Evolutionary conservation across 2,329 filamentous ascomycete genomes (phyloP).

Genomic region (Helminthosporium solani): DNA sequence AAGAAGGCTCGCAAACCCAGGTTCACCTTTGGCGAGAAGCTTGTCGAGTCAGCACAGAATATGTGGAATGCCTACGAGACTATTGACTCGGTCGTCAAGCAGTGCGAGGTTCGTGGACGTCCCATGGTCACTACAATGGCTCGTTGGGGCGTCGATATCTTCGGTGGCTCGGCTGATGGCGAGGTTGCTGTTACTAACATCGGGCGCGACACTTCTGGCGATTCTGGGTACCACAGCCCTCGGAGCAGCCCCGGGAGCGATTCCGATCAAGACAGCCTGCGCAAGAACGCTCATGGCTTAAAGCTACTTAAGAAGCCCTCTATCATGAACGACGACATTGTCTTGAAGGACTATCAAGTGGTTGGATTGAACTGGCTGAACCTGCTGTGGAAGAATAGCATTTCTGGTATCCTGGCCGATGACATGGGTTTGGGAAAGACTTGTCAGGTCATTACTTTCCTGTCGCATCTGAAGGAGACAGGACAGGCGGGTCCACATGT

Average conservation of each 20-base stretch:
- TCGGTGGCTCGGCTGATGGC: slow-evolving; percentile 59
- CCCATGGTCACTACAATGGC: slow-evolving; percentile 65
- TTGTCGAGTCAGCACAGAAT: slow-evolving; percentile 66
- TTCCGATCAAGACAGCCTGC: slow-evolving; percentile 50
- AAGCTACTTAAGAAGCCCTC: slow-evolving; percentile 66
- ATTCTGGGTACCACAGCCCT: slow-evolving; percentile 69
- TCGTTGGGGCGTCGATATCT: slow-evolving; percentile 67
- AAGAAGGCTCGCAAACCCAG: slow-evolving; percentile 43
- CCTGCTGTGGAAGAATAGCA: slow-evolving; percentile 73
- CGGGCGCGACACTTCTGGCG: slow-evolving; percentile 51
- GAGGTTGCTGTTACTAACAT: slow-evolving; percentile 63
- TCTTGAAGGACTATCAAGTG: slow-evolving; percentile 90
- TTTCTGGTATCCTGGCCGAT: slow-evolving; percentile 91
- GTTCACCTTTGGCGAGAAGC: slow-evolving; percentile 62
- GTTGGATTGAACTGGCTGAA: slow-evolving; percentile 95
- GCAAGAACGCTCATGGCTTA: slow-evolving; percentile 39
- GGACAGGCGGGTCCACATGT: slow-evolving; percentile 71
- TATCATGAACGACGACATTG: slow-evolving; percentile 72
- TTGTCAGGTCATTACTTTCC: slow-evolving; percentile 89
- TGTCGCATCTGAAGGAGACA: slow-evolving; percentile 77
- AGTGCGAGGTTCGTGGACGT: slow-evolving; percentile 72
- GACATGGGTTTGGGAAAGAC: slow-evolving; percentile 97
- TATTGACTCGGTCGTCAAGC: slow-evolving; percentile 76
- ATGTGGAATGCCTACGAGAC: slow-evolving; percentile 80
- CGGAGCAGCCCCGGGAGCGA: slow-evolving; percentile 43